These are phyloP conservation scores for Camellia sinensis DNA, from an alignment of 148 eudicot species.

Conservation along the genomic window DNA sequence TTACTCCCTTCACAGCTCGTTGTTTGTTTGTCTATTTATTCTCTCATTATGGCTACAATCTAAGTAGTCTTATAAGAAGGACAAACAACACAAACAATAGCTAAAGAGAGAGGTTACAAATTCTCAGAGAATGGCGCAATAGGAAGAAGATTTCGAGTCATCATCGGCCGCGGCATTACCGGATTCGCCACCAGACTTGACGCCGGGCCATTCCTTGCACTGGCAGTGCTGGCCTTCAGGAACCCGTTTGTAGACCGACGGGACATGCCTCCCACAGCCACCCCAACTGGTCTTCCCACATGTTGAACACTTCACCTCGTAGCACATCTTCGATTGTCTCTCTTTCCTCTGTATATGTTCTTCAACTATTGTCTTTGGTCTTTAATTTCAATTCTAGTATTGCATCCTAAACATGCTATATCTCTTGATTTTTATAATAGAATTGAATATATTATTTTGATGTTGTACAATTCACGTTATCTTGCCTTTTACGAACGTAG, in stretches of 20 bases:
- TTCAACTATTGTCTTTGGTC: too few relatives aligned
- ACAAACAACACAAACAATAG: background rate
- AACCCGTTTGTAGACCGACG: slow-evolving; percentile 40
- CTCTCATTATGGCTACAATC: background rate
- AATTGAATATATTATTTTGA: too few relatives aligned
- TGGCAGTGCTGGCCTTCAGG: slow-evolving; percentile 48
- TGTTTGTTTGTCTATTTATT: background rate
- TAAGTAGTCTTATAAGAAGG: too few relatives aligned
- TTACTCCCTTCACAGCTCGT: background rate
- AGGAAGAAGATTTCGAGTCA: background rate
- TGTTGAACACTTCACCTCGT: slow-evolving; percentile 39
- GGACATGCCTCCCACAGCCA: slow-evolving; percentile 50
- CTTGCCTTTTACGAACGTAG: too few relatives aligned
- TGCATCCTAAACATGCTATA: too few relatives aligned
- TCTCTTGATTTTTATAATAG: too few relatives aligned
- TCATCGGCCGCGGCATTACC: background rate
- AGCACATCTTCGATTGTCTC: slow-evolving; percentile 30
- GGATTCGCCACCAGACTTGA: slow-evolving; percentile 13
- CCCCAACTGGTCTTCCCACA: slow-evolving; percentile 49
- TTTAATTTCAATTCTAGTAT: too few relatives aligned
- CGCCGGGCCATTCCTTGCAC: slow-evolving; percentile 53
- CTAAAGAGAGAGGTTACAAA: background rate
- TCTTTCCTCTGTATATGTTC: background rate
- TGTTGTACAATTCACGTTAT: too few relatives aligned
- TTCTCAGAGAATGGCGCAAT: slow-evolving; percentile 14